A percentile compares a stretch with the other conserved stretches of the same genome.
Evolutionary conservation across 2,329 filamentous ascomycete species (phyloP).

Genomic region (Aspergillus awamori): DNA sequence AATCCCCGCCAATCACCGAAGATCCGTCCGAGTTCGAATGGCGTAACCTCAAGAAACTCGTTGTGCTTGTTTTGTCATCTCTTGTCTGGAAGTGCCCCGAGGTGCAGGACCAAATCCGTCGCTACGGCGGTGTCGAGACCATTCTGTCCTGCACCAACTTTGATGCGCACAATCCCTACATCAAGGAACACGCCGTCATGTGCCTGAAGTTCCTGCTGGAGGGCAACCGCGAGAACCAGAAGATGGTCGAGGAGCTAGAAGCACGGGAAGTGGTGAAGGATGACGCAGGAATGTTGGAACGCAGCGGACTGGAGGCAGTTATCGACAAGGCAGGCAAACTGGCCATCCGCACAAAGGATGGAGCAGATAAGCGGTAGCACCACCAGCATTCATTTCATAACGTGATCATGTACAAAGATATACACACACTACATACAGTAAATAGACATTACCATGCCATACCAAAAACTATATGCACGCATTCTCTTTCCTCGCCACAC

Average conservation of each 20-base stretch:
- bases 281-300: conserved; percentile 44
- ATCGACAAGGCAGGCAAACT: conserved; percentile 48
- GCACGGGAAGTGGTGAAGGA: conserved; percentile 48
- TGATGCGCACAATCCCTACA: conserved; percentile 91
- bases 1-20: conserved; percentile 56
- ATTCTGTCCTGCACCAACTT: conserved; percentile 87
- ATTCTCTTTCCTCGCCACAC: neutral
- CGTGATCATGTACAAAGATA: neutral
- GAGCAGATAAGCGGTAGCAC: conserved; percentile 4
- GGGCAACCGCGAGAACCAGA: conserved; percentile 55
- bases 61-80: conserved; percentile 85
- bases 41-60: conserved; percentile 88
- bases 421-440: neutral
- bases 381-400: neutral
- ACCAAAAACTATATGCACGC: neutral
- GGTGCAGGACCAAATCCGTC: conserved; percentile 85
- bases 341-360: conserved; percentile 42
- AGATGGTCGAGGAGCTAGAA: conserved; percentile 54
- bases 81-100: conserved; percentile 83
- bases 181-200: conserved; percentile 86
- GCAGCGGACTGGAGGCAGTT: conserved; percentile 47
- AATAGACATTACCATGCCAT: neutral
- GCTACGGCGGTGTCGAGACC: conserved; percentile 81
- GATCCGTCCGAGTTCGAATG: conserved; percentile 69
- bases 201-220: conserved; percentile 74